Conservation (phyloP, 2,329 filamentous ascomycete genomes). For the Cordyceps militaris region DNA sequence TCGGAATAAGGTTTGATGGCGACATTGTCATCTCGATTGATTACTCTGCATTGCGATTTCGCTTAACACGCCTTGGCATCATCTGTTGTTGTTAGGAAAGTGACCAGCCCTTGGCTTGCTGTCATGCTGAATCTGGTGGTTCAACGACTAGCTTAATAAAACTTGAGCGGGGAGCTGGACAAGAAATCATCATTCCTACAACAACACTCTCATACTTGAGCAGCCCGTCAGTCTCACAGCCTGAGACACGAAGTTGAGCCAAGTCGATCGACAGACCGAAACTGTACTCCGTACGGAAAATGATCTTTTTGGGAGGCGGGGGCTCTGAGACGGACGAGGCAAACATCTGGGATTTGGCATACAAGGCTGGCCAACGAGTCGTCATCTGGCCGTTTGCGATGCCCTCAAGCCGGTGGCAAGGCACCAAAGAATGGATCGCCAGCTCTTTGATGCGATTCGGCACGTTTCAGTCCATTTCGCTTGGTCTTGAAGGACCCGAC, state of each 20-base stretch:
- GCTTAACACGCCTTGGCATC: neutral
- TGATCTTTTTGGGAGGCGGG: constrained; percentile 2
- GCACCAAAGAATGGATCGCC: neutral
- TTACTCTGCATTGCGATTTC: neutral
- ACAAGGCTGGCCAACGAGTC: neutral
- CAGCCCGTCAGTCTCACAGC: neutral
- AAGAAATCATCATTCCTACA: neutral
- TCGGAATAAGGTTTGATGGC: neutral
- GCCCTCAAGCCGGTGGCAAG: neutral
- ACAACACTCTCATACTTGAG: neutral
- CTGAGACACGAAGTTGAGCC: neutral
- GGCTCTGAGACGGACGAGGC: neutral
- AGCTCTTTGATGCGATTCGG: neutral
- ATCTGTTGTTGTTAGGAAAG: neutral
- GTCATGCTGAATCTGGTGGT: neutral
- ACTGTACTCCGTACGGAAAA: neutral
- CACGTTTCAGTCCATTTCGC: neutral
- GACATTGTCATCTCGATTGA: neutral
- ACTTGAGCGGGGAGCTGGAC: neutral
- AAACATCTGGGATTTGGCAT: neutral
- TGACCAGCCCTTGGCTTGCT: neutral
- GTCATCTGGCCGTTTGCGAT: constrained; percentile 3
- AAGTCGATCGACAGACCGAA: neutral
- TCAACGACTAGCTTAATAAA: neutral
- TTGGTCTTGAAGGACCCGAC: neutral